phyloP scores from a whole-genome alignment of 805 yeast genomes.

The Candida koratica region DNA sequence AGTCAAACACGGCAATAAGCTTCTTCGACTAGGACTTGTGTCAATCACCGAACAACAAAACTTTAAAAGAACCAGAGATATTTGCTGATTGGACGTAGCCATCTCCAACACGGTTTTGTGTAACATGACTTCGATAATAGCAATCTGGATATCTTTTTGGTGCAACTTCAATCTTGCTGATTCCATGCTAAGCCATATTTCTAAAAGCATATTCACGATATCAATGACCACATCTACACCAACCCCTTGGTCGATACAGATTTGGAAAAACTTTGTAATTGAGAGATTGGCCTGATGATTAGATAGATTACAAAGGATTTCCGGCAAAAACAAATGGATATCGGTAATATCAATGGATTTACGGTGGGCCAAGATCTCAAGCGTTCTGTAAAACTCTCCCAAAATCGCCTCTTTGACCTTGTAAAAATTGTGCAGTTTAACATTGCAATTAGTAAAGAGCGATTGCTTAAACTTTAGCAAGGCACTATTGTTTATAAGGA shows the following conservation, averaged over 20 bases:
- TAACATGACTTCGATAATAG: slow-evolving; percentile 50
- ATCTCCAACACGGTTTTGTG: slow-evolving; percentile 36
- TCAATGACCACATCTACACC: slow-evolving; percentile 8
- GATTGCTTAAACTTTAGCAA: slow-evolving; percentile 19
- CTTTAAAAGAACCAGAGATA: slow-evolving; percentile 24
- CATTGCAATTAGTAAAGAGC: slow-evolving; percentile 14
- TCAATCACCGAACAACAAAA: slow-evolving; percentile 44
- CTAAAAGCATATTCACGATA: slow-evolving; percentile 32
- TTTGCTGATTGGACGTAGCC: slow-evolving; percentile 27
- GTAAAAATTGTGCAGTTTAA: slow-evolving; percentile 30
- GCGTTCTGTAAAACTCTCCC: slow-evolving; percentile 19
- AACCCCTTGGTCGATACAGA: slow-evolving; percentile 13
- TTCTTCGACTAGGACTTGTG: slow-evolving; percentile 59
- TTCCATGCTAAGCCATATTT: slow-evolving; percentile 57
- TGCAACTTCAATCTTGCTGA: slow-evolving; percentile 59
- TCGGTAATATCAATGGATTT: slow-evolving; percentile 2
- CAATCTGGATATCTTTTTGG: slow-evolving; percentile 61
- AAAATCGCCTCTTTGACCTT: slow-evolving; percentile 39
- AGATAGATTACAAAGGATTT: slow-evolving; percentile 11
- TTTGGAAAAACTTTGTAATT: slow-evolving; percentile 19
- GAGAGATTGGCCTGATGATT: slow-evolving; percentile 25
- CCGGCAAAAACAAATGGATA: slow-evolving; percentile 4
- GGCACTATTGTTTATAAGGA: slow-evolving; percentile 10
- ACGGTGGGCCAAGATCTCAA: slow-evolving; percentile 7
- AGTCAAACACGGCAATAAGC: slow-evolving; percentile 60